phyloP scores from a whole-genome alignment of 352 stramenopile species.

The Pythium chondricola region DNA sequence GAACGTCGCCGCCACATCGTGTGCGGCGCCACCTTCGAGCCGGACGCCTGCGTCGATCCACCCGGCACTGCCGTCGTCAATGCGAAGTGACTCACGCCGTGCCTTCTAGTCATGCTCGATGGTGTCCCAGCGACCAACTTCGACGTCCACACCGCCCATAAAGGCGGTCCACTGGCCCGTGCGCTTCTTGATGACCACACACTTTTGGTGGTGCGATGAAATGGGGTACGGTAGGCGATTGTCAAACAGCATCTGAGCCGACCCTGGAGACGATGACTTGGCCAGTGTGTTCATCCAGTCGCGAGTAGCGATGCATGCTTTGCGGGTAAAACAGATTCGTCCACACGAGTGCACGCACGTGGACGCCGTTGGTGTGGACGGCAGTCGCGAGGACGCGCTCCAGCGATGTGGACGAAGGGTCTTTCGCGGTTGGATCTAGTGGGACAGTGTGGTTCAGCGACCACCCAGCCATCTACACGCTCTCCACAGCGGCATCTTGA shows the following conservation, averaged over 20 bases:
- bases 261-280: neutral
- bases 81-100: constrained; percentile 30
- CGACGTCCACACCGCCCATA: constrained; percentile 50
- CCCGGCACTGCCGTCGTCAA: constrained; percentile 32
- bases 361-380: constrained; percentile 16
- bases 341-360: constrained; percentile 26
- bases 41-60: constrained; percentile 57
- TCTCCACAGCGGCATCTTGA: neutral
- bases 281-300: constrained; percentile 22
- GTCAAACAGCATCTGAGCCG: constrained; percentile 10
- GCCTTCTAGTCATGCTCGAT: constrained; percentile 40
- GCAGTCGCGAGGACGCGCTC: constrained; percentile 11
- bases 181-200: constrained; percentile 1
- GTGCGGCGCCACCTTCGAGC: constrained; percentile 33
- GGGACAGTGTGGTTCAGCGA: constrained; percentile 13
- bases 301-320: constrained; percentile 8
- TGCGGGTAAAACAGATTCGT: constrained; percentile 14
- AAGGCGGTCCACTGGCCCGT: constrained; percentile 29
- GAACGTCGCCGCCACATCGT: constrained; percentile 64
- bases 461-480: constrained; percentile 22
- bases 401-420: constrained; percentile 10
- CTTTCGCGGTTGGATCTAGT: neutral
- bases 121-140: constrained; percentile 56
- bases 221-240: constrained; percentile 5
- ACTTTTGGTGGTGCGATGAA: constrained; percentile 17